Conservation (phyloP, 1,284 basidiomycete species). For the Cutaneotrichosporon sp. region DNA sequence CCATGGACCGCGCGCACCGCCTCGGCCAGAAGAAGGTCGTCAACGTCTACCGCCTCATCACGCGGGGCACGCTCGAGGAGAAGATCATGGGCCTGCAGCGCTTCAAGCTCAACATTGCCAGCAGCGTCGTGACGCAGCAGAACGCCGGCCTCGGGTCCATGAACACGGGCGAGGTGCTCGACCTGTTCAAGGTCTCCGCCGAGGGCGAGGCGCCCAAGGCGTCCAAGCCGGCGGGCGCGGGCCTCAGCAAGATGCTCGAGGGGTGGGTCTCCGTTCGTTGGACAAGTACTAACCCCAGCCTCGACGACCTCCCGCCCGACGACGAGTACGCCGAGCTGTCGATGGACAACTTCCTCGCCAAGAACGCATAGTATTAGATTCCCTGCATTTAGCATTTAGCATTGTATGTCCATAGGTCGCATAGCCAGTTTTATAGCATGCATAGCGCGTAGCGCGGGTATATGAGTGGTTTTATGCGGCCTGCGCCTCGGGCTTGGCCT, state of each 20-base stretch:
- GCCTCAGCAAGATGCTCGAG: slow-evolving; percentile 76
- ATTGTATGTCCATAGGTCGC: slow-evolving; percentile 12
- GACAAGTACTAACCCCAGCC: slow-evolving; percentile 44
- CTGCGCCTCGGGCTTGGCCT: not conserved
- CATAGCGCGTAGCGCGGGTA: slow-evolving; percentile 14
- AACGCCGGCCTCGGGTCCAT: slow-evolving; percentile 91
- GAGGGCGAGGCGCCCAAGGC: slow-evolving; percentile 58
- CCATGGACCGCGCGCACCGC: slow-evolving; percentile 98
- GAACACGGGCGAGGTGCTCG: slow-evolving; percentile 96
- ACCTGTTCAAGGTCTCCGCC: slow-evolving; percentile 83
- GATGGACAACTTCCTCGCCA: slow-evolving; percentile 68
- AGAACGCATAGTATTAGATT: slow-evolving; percentile 26
- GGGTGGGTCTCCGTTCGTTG: slow-evolving; percentile 50
- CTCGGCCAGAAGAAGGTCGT: slow-evolving; percentile 99
- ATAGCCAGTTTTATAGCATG: slow-evolving; percentile 22
- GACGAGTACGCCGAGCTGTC: slow-evolving; percentile 87
- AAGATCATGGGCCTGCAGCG: slow-evolving; percentile 99
- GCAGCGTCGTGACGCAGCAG: slow-evolving; percentile 95
- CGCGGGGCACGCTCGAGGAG: slow-evolving; percentile 95
- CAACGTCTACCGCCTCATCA: slow-evolving; percentile 97
- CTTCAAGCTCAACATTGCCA: slow-evolving; percentile 98
- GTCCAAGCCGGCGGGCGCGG: slow-evolving; percentile 27
- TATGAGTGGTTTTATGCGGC: slow-evolving; percentile 1
- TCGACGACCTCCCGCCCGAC: slow-evolving; percentile 85
- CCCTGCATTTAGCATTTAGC: slow-evolving; percentile 3